Evolutionary conservation across 352 stramenopile genomes (phyloP), one percentile per base, ranked within the genome.

Genomic region (Globisporangium uncinulatum): DNA sequence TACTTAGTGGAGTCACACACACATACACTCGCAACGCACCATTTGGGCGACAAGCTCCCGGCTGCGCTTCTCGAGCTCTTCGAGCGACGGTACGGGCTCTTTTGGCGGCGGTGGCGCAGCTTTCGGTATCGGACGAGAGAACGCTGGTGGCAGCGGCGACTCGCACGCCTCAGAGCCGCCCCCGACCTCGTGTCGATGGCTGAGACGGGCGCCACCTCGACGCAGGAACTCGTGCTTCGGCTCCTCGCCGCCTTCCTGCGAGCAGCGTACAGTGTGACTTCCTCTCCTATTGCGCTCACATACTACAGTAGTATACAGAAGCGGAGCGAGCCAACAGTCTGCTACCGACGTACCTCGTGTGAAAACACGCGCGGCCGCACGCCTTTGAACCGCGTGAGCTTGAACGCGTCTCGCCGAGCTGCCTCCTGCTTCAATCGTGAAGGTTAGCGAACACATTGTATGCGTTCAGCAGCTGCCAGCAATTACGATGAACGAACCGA

Each of bases 361-460:
- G 69, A 63, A 31, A 68, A 83, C 1, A 87, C 72, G 24, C 76
- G 71, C 32, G 80, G 63, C 19, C 71, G 72, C 4, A 85, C 72
- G 7, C 51, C 57, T 62, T 88, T 88, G 54, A 90, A 90, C 52
- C 63, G 78, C 36, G 70, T 73, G 6, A 90, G 61, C 59, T 88
- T 90, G 68, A 90, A 90, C 9, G 66, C 63, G 49, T 87, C 66
- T 4, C 62, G 71, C 17, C 65, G 51, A 8, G 65, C 42, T 24
- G 57, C 61, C 10, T 76, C 74, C 76, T 86, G 51, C 31, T 29
- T 4, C 24, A 29, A 29, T 29, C 24, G 24, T 29, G 24, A 29
- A 1, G 24, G 24, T 29, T 29, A 29, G 24, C 24, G 24, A 29
- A 29, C 24, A 1, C 24, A 29, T 29, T 29, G 24, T 1, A 29